Evolutionary conservation across 805 yeast species (phyloP).

Genomic region (Brettanomyces custersianus): DNA sequence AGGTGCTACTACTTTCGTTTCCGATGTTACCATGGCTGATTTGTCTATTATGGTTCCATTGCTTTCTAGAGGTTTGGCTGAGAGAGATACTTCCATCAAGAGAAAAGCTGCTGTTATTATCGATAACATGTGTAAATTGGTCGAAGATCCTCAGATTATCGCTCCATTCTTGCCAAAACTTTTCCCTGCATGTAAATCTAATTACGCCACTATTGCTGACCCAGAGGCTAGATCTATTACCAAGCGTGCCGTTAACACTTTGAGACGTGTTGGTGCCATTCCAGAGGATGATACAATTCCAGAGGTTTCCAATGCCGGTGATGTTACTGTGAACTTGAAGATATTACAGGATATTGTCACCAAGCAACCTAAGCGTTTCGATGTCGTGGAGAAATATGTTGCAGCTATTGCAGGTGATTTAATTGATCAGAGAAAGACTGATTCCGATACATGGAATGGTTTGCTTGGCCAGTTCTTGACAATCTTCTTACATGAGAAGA

Average conservation of each 20-base stretch:
- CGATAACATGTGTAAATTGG: conserved; percentile 99
- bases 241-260: conserved; percentile 90
- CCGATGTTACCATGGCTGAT: conserved; percentile 99
- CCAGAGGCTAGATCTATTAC: conserved; percentile 99
- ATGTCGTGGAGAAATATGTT: conserved; percentile 66
- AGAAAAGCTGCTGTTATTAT: conserved; percentile 99
- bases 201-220: conserved; percentile 95
- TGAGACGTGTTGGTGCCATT: conserved; percentile 98
- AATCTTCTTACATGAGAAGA: conserved; percentile 87
- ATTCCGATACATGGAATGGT: conserved; percentile 85
- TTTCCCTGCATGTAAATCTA: conserved; percentile 92
- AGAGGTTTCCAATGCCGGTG: conserved; percentile 99
- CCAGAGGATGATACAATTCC: conserved; percentile 86
- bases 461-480: conserved; percentile 90
- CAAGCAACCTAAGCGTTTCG: conserved; percentile 70
- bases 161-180: conserved; percentile 97
- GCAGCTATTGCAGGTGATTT: conserved; percentile 98
- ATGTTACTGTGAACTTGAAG: conserved; percentile 73
- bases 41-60: conserved; percentile 99
- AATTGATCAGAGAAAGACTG: conserved; percentile 95
- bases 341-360: conserved; percentile 70
- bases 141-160: conserved; percentile 99
- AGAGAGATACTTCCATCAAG: conserved; percentile 99
- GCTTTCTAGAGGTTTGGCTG: conserved; percentile 98
- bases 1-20: conserved; percentile 99